phyloP scores from a whole-genome alignment of 768 basidiomycete genomes.

The Panaeolus cyanescens region DNA sequence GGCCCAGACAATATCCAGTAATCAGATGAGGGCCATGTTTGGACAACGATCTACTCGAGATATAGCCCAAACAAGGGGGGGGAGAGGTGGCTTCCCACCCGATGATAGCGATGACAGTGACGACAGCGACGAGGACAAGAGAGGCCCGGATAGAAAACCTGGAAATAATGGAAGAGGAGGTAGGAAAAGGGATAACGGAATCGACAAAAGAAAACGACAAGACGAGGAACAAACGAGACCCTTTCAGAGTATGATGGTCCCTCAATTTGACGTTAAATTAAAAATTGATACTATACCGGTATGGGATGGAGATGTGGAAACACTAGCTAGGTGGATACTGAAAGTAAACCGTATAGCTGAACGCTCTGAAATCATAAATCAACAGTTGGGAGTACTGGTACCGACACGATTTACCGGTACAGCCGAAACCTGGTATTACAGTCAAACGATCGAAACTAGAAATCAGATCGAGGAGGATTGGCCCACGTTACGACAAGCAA shows the following conservation, averaged over 20 bases:
- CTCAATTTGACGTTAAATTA: constrained; percentile 33
- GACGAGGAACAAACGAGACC: no score
- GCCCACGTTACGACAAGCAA: constrained; percentile 24
- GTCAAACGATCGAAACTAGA: constrained; percentile 11
- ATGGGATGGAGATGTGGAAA: constrained; percentile 33
- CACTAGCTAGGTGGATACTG: constrained; percentile 26
- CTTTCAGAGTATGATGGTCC: no score
- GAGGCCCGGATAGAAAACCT: no score
- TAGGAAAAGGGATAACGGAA: no score
- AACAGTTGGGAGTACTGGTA: constrained; percentile 31
- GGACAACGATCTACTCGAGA: neutral
- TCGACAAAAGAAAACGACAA: no score
- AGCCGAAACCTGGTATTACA: constrained; percentile 34
- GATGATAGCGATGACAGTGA: neutral
- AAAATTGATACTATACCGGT: constrained; percentile 28
- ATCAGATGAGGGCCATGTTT: neutral
- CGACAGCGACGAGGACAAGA: neutral
- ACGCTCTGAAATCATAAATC: constrained; percentile 17
- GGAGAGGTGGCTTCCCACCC: neutral
- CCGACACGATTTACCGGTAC: constrained; percentile 24
- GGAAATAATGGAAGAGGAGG: no score
- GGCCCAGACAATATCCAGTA: neutral
- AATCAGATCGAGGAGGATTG: constrained; percentile 24
- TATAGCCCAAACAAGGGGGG: neutral
- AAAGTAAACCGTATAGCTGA: constrained; percentile 25